Base-by-base conservation (phyloP, 306 rosid species). In the Vigna unguiculata region DNA sequence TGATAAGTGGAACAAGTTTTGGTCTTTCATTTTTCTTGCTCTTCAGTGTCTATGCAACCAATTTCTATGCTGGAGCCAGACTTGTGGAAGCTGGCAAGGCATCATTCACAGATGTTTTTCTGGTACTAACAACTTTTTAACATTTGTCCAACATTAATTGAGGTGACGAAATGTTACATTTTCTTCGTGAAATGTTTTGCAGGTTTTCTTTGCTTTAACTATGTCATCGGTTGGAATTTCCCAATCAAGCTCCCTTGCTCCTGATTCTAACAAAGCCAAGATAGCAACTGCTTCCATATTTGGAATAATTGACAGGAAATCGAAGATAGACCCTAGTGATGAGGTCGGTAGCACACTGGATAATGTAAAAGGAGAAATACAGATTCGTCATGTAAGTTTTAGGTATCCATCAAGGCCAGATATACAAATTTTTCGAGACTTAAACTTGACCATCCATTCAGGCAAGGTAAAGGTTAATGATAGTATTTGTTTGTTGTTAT, bases 121-220 rank as follows among this genome's bases (percentile, higher is more conserved):
- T 60, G 77, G 97, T 90, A 83, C 14, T 60, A 28, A 68, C 22
- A 52, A 52, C 21, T 49, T 32, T 54, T 36, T 28, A 14, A 32
- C 74, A 12, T 64, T 48, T 5, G 38, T 65, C 38, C 75, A 38
- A 30, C 45, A 40, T 21, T 14, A 32, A 36, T 14, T 54, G 20
- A n/a, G 60, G 48, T 54, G 20, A n/a, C 51, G 48, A 40, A 16
- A 72, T 5, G 22, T 54, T 2, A 19, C 28, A 78, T 46, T 60
- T 58, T 15, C 15, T 77, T 17, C 43, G 20, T 5, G 64, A 46
- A 47, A 32, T 76, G 58, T 43, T 25, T 61, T 81, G 83, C 78
- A 92, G 97, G 97, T 90, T 30, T 84, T 85, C 84, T 83, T 90
- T 75, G 93, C 97, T 77, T 86, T 92, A 84, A 90, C 91, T 13